These are phyloP conservation scores for Saraca asoca DNA, from an alignment of 331 rosid species.

Conservation along the genomic window DNA sequence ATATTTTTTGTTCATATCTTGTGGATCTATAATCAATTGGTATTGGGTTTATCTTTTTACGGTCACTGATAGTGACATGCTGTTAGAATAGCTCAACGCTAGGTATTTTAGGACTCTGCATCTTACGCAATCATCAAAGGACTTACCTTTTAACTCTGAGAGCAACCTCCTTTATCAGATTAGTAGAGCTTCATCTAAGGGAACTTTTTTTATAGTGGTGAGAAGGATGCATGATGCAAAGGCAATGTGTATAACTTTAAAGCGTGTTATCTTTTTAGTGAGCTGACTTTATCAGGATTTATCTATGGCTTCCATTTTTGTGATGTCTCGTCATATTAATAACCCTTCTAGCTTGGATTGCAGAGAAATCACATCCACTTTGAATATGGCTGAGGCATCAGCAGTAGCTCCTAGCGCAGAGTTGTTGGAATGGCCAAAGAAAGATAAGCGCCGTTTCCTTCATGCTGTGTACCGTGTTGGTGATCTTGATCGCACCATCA, in stretches of 20 bases:
- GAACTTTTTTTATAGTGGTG: not conserved
- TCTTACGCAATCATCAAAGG: slow-evolving; percentile 2
- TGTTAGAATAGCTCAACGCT: not conserved
- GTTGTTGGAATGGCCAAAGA: slow-evolving; percentile 81
- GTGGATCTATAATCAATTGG: not conserved
- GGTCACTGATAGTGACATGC: not conserved
- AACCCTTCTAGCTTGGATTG: slow-evolving; percentile 20
- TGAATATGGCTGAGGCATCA: slow-evolving; percentile 72
- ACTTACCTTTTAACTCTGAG: not conserved
- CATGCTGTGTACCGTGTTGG: slow-evolving; percentile 97
- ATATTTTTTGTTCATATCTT: not conserved
- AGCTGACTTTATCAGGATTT: not conserved
- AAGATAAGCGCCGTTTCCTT: slow-evolving; percentile 82
- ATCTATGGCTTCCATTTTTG: not conserved
- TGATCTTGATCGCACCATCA: slow-evolving; percentile 93
- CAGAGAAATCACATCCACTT: slow-evolving; percentile 32
- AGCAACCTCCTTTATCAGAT: not conserved
- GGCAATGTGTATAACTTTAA: not conserved
- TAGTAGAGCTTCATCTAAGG: not conserved
- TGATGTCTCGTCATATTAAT: not conserved
- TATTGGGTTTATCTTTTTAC: not conserved
- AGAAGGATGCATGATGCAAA: not conserved
- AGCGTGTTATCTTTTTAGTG: not conserved
- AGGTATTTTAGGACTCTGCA: not conserved
- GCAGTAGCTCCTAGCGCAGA: slow-evolving; percentile 56